Percentiles rank a stretch among this genome's conserved stretches.
Evolutionary conservation across 2,329 filamentous ascomycete species (phyloP).

Genomic region (Keithomyces neogunnii): DNA sequence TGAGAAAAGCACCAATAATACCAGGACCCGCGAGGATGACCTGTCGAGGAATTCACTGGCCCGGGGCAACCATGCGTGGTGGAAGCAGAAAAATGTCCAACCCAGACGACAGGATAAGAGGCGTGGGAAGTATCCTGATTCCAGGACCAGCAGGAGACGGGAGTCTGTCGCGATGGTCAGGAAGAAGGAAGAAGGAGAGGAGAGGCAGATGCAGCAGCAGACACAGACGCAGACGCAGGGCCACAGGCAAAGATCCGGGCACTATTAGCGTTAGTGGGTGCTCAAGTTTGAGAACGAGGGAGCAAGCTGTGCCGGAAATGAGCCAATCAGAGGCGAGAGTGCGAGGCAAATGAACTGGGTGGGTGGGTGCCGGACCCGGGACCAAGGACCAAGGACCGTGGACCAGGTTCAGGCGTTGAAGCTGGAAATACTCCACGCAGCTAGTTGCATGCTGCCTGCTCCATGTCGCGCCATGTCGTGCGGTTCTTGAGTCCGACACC

Average conservation of each 20-base stretch:
- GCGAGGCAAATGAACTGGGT: conserved; percentile 1
- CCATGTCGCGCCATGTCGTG: no score
- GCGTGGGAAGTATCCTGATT: background rate
- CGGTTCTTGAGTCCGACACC: no score
- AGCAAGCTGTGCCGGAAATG: background rate
- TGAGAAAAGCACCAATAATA: background rate
- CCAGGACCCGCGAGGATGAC: background rate
- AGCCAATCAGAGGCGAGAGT: background rate
- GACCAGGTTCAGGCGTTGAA: background rate
- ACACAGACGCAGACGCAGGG: background rate
- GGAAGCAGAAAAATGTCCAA: background rate
- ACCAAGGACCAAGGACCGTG: conserved; percentile 6
- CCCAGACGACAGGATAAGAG: background rate
- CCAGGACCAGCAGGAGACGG: background rate
- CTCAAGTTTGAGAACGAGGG: background rate
- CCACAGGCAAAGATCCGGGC: background rate
- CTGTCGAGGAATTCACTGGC: background rate
- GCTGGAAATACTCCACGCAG: no score
- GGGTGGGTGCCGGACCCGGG: conserved; percentile 1
- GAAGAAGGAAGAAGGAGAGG: conserved; percentile 1
- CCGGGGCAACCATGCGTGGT: background rate
- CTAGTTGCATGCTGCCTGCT: no score
- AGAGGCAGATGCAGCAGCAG: background rate
- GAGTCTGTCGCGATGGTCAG: background rate
- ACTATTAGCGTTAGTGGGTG: background rate